Evolutionary conservation across 2,329 filamentous ascomycete genomes (phyloP).

Genomic region (Aspergillus luchuensis): DNA sequence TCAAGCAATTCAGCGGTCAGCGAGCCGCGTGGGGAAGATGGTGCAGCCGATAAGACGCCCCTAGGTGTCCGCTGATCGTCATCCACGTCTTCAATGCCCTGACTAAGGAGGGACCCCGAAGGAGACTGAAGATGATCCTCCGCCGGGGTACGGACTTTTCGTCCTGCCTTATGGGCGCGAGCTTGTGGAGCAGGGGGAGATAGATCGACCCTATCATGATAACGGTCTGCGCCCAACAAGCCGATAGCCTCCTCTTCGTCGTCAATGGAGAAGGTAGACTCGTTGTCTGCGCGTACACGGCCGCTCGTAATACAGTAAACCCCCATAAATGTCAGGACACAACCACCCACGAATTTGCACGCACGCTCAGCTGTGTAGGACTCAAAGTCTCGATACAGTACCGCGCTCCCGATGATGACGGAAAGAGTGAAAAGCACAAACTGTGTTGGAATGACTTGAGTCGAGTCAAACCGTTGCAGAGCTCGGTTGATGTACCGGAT

Average conservation of each 20-base stretch:
- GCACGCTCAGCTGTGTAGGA: conserved; percentile 73
- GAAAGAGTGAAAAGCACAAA: conserved; percentile 96
- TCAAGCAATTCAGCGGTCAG: conserved; percentile 36
- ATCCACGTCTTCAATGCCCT: conserved; percentile 34
- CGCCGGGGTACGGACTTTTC: conserved; percentile 17
- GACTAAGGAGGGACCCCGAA: conserved; percentile 37
- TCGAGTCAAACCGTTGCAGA: conserved; percentile 91
- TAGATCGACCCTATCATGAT: conserved; percentile 38
- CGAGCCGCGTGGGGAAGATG: conserved; percentile 37
- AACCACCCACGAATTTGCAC: conserved; percentile 85
- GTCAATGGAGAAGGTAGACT: conserved; percentile 65
- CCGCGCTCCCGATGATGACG: conserved; percentile 89
- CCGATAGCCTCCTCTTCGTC: conserved; percentile 60
- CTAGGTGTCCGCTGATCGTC: conserved; percentile 38
- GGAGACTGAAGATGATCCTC: conserved; percentile 30
- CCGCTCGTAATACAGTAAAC: conserved; percentile 97
- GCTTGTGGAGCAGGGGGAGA: conserved; percentile 26
- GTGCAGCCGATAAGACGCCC: conserved; percentile 34
- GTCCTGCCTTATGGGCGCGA: conserved; percentile 22
- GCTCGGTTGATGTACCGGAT: conserved; percentile 93
- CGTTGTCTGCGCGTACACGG: conserved; percentile 60
- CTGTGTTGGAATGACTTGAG: conserved; percentile 95
- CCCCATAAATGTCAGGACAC: conserved; percentile 87
- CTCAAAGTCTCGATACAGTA: conserved; percentile 94
- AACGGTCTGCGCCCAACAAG: conserved; percentile 41